Conservation (phyloP, 2,329 filamentous ascomycete species). For the Septoria petroselini region DNA sequence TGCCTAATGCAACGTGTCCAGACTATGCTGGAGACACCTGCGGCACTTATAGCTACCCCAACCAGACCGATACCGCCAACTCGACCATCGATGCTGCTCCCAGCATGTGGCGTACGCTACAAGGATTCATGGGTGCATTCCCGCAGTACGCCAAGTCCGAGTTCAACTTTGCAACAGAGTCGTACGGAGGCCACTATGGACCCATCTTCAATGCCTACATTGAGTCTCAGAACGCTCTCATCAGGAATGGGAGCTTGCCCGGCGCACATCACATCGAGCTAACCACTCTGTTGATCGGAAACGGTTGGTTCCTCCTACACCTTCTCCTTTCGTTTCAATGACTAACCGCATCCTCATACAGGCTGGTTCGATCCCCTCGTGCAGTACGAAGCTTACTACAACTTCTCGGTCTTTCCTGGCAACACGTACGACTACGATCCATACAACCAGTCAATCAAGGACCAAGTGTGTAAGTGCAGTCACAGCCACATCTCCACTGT, state of each 20-base stretch:
- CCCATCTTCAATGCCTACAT: constrained; percentile 36
- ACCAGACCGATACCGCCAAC: constrained; percentile 52
- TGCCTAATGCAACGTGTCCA: constrained; percentile 27
- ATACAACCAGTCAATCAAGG: constrained; percentile 50
- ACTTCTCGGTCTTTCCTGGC: constrained; percentile 55
- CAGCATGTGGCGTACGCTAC: constrained; percentile 58
- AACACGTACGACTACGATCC: constrained; percentile 57
- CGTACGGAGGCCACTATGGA: constrained; percentile 35
- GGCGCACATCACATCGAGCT: constrained; percentile 38
- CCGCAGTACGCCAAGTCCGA: constrained; percentile 35
- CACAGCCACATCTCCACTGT: too few relatives aligned
- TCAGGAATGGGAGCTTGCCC: constrained; percentile 41
- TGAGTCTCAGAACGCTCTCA: constrained; percentile 34
- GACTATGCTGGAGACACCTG: constrained; percentile 39
- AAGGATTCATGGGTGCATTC: constrained; percentile 63
- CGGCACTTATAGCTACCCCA: constrained; percentile 55
- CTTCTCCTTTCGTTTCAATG: too few relatives aligned
- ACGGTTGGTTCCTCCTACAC: constrained; percentile 43
- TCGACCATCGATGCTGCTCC: constrained; percentile 54
- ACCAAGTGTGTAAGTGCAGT: too few relatives aligned
- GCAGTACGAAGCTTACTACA: constrained; percentile 58
- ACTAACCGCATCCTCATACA: too few relatives aligned
- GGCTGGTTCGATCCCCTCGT: constrained; percentile 57
- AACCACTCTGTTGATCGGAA: constrained; percentile 38
- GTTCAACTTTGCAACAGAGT: constrained; percentile 37